Conservation (phyloP, 2,329 filamentous ascomycete species). For the Colletotrichum sojae region DNA sequence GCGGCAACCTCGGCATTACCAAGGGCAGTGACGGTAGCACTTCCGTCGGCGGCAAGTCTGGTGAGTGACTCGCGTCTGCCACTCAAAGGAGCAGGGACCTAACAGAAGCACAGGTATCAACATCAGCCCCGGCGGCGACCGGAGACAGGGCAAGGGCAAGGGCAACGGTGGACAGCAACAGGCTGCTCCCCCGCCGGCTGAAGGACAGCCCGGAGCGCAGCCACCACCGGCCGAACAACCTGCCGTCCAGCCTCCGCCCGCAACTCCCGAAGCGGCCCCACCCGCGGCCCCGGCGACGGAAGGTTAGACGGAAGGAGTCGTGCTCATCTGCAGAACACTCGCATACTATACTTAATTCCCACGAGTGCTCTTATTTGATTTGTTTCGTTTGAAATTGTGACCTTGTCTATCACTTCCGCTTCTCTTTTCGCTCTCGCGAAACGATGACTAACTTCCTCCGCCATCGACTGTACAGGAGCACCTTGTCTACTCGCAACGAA, state of each 20-base stretch:
- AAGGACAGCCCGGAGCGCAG: neutral
- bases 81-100: neutral
- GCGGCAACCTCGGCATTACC: slow-evolving; percentile 36
- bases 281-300: no score
- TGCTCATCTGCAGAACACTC: no score
- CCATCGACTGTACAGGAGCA: no score
- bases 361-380: no score
- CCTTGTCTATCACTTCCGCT: no score
- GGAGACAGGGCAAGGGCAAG: neutral
- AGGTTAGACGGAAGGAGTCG: no score
- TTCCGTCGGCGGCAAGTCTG: slow-evolving; percentile 35
- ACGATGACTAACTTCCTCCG: no score
- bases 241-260: neutral
- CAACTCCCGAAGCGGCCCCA: neutral
- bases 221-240: neutral
- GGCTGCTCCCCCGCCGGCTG: neutral
- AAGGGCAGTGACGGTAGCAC: slow-evolving; percentile 37
- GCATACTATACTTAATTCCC: no score
- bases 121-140: slow-evolving; percentile 17
- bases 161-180: slow-evolving; percentile 11
- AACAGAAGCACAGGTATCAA: slow-evolving; percentile 22
- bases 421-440: no score
- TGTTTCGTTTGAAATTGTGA: no score
- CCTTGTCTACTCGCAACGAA: no score
- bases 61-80: neutral